phyloP scores from a whole-genome alignment of 1,284 basidiomycete genomes.

The Pseudozyma hubeiensis region DNA sequence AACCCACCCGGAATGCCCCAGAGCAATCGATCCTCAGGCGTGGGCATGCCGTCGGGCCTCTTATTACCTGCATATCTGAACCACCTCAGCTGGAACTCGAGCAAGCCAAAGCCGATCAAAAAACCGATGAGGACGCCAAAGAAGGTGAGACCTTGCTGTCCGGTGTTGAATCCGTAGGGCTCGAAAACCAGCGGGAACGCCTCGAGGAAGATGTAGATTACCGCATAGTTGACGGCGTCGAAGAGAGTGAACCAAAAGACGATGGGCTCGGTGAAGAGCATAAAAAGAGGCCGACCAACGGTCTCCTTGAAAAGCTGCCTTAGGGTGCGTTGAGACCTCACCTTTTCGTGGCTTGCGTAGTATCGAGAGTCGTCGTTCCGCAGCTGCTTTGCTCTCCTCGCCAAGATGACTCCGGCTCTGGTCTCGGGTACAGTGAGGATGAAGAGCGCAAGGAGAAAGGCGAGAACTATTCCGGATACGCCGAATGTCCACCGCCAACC shows the following conservation, averaged over 20 bases:
- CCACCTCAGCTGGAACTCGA: constrained; percentile 42
- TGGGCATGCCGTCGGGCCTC: constrained; percentile 26
- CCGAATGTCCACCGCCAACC: constrained; percentile 63
- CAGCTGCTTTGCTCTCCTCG: constrained; percentile 64
- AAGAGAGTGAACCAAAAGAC: constrained; percentile 63
- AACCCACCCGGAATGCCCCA: constrained; percentile 47
- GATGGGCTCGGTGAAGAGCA: constrained; percentile 68
- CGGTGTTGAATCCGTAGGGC: constrained; percentile 49
- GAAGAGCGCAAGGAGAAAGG: constrained; percentile 33
- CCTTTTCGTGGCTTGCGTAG: constrained; percentile 68
- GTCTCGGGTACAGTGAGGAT: constrained; percentile 59
- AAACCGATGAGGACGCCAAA: constrained; percentile 49
- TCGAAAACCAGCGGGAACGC: constrained; percentile 68
- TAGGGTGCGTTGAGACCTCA: constrained; percentile 54
- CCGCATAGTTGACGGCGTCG: constrained; percentile 57
- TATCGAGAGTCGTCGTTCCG: constrained; percentile 67
- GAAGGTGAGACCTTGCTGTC: constrained; percentile 54
- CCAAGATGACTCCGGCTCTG: constrained; percentile 63
- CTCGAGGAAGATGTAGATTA: constrained; percentile 69
- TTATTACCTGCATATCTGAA: constrained; percentile 31
- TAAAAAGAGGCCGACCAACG: constrained; percentile 54
- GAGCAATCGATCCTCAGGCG: constrained; percentile 45
- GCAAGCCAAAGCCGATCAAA: constrained; percentile 43
- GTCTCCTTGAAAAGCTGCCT: constrained; percentile 57
- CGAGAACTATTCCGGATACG: constrained; percentile 49